phyloP scores from a whole-genome alignment of 139 green algal genomes.

The Chlorella sorokiniana region DNA sequence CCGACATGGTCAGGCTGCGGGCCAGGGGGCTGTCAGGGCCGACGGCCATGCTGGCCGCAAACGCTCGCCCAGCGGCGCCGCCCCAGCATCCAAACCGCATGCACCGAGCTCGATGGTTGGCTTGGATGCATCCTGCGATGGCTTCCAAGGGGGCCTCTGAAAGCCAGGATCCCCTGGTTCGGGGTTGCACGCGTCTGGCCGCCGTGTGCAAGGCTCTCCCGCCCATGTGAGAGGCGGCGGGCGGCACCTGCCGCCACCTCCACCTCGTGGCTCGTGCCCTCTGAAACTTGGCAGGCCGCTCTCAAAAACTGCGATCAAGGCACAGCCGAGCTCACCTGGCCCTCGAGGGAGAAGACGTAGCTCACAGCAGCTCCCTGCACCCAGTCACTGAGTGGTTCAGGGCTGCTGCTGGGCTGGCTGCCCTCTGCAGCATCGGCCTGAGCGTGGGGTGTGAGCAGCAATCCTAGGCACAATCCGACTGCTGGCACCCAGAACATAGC shows the following conservation, averaged over 20 bases:
- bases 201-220: no score
- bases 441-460: background rate
- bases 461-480: background rate
- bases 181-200: background rate
- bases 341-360: background rate
- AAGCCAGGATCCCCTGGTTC: no score
- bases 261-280: no score
- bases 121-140: background rate
- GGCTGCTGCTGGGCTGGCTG: background rate
- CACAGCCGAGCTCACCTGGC: background rate
- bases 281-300: no score
- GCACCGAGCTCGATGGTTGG: background rate
- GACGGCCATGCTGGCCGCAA: background rate
- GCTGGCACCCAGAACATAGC: no score
- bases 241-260: no score
- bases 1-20: background rate
- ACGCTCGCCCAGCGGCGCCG: background rate
- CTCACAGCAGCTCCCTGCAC: background rate
- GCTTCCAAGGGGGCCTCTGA: no score
- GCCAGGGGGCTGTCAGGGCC: background rate
- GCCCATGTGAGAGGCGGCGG: no score
- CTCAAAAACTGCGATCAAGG: no score
- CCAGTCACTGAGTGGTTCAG: no score
- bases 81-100: background rate
- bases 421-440: background rate